Conservation (phyloP, 805 yeast species). For the Aciculoconidium aculeatum region DNA sequence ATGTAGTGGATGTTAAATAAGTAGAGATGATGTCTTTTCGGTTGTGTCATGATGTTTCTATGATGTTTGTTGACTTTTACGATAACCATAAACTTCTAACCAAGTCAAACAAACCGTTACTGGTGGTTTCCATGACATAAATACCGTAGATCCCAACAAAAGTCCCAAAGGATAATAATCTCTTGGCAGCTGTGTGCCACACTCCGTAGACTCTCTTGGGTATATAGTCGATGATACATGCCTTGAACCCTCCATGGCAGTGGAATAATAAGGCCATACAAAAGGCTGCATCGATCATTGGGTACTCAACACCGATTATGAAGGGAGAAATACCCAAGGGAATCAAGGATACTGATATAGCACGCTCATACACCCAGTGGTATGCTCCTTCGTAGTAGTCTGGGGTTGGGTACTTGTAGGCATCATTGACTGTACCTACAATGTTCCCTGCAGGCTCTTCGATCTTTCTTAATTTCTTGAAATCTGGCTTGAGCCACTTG, state of each 20-base stretch:
- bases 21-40: neutral
- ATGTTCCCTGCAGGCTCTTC: constrained; percentile 88
- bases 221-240: constrained; percentile 90
- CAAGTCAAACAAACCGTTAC: constrained; percentile 71
- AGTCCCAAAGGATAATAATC: constrained; percentile 67
- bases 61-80: constrained; percentile 5
- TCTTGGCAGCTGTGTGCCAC: constrained; percentile 65
- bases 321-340: constrained; percentile 78
- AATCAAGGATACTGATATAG: constrained; percentile 60
- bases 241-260: constrained; percentile 78
- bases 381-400: constrained; percentile 71
- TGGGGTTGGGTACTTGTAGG: constrained; percentile 61
- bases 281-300: constrained; percentile 67
- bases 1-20: neutral
- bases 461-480: constrained; percentile 44
- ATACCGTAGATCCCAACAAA: constrained; percentile 69
- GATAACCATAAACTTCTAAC: constrained; percentile 59
- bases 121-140: constrained; percentile 73
- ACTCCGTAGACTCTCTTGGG: constrained; percentile 81
- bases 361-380: constrained; percentile 91
- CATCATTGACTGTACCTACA: constrained; percentile 91
- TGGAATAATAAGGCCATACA: constrained; percentile 67
- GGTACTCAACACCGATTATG: constrained; percentile 63
- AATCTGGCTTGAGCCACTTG: constrained; percentile 40
- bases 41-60: no score